These are phyloP conservation scores for Penicillium bialowiezense DNA, from an alignment of 495 filamentous ascomycete genomes.

Conservation along the genomic window DNA sequence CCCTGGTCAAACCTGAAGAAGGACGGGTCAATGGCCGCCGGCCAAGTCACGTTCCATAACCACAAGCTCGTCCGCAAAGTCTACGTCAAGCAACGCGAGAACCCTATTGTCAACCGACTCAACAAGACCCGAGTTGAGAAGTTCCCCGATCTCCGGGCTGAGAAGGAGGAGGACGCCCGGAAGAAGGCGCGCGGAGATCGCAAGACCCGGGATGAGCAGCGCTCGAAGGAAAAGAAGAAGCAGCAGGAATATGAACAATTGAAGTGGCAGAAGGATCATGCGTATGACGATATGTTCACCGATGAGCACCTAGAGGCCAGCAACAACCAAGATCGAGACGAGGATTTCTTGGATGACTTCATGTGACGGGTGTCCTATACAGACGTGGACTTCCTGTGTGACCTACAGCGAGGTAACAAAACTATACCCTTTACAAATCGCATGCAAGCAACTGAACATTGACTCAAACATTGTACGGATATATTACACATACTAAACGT, in stretches of 20 bases:
- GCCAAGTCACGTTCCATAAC: conserved; percentile 94
- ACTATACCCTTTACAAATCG: conserved; percentile 3
- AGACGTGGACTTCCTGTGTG: conserved; percentile 4
- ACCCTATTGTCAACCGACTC: conserved; percentile 88
- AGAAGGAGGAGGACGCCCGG: conserved; percentile 72
- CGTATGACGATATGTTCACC: conserved; percentile 73
- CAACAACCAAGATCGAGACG: conserved; percentile 50
- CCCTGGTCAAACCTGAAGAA: conserved; percentile 97
- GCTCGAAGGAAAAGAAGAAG: conserved; percentile 75
- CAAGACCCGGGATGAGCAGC: conserved; percentile 64
- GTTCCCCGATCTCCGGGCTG: conserved; percentile 73
- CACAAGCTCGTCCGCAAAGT: conserved; percentile 77
- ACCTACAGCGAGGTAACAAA: conserved; percentile 1
- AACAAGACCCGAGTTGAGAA: conserved; percentile 93
- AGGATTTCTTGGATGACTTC: conserved; percentile 51
- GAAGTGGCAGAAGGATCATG: conserved; percentile 92
- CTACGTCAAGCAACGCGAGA: conserved; percentile 72
- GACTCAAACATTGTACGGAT: too few species aligned
- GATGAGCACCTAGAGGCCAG: conserved; percentile 44
- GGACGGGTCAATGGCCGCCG: conserved; percentile 91
- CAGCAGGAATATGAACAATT: conserved; percentile 77
- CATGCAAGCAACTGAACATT: neutral
- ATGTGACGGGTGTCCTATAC: conserved; percentile 38
- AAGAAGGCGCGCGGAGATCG: conserved; percentile 68
- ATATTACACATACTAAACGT: too few species aligned